Evolutionary conservation across 495 filamentous ascomycete genomes (phyloP).

Genomic region (Podospora pseudoanserina): DNA sequence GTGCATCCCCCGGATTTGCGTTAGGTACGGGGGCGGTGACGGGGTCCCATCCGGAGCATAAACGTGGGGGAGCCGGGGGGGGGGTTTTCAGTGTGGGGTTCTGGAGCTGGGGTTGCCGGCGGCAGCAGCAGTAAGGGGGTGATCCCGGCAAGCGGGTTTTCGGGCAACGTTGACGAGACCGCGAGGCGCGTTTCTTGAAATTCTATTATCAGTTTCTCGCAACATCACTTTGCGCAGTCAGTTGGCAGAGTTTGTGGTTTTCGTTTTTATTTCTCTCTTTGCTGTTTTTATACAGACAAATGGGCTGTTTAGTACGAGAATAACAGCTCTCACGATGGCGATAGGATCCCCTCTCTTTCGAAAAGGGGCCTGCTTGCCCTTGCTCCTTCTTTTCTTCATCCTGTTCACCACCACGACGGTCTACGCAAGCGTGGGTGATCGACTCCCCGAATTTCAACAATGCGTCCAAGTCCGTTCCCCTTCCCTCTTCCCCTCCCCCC

Average conservation of each 20-base stretch:
- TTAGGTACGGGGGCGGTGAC: not conserved
- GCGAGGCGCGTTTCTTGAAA: not conserved
- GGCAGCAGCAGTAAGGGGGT: too few species aligned
- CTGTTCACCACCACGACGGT: conserved; percentile 31
- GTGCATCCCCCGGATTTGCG: not conserved
- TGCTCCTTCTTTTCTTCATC: not conserved
- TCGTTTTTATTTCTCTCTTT: not conserved
- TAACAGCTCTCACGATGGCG: not conserved
- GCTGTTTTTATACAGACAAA: not conserved
- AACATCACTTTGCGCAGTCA: not conserved
- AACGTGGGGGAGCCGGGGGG: not conserved
- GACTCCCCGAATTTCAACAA: conserved; percentile 80
- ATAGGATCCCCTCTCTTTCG: not conserved
- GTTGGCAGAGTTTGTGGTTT: not conserved
- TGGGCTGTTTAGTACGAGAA: not conserved
- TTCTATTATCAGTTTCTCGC: not conserved
- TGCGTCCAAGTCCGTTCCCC: conserved; percentile 69
- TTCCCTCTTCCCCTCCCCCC: not conserved
- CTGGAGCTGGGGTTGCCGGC: not conserved
- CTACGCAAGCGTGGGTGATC: conserved; percentile 77
- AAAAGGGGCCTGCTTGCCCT: not conserved
- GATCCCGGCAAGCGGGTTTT: not conserved
- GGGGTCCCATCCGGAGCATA: not conserved
- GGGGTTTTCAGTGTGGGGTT: not conserved
- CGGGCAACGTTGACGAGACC: not conserved